These are phyloP conservation scores for Podila epigama DNA, from an alignment of 192 early-diverging fungal species.

Conservation along the genomic window DNA sequence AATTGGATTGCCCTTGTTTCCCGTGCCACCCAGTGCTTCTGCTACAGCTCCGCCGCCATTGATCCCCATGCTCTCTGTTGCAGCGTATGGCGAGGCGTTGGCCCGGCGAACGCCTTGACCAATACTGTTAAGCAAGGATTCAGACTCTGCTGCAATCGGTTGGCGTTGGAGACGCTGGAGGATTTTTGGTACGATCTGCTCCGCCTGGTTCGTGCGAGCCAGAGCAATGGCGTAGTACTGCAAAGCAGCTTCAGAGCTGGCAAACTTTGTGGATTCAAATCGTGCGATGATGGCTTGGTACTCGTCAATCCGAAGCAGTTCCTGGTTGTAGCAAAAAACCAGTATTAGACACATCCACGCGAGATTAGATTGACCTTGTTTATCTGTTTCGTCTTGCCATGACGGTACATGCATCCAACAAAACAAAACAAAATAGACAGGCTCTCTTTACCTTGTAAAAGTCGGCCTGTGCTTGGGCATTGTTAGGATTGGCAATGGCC, in stretches of 20 bases:
- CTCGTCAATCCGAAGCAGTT: slow-evolving; percentile 59
- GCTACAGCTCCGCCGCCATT: slow-evolving; percentile 39
- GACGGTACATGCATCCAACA: too few species aligned
- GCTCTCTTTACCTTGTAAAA: slow-evolving; percentile 60
- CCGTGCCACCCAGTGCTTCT: slow-evolving; percentile 38
- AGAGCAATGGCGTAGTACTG: slow-evolving; percentile 63
- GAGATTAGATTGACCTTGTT: too few species aligned
- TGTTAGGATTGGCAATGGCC: slow-evolving; percentile 57
- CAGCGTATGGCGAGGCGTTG: slow-evolving; percentile 1
- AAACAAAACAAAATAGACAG: too few species aligned
- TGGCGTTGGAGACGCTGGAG: slow-evolving; percentile 57
- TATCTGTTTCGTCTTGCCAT: too few species aligned
- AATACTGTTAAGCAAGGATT: slow-evolving; percentile 17
- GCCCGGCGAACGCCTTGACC: slow-evolving; percentile 19
- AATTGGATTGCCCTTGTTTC: slow-evolving; percentile 65
- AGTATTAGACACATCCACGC: too few species aligned
- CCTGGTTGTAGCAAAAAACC: slow-evolving; percentile 36
- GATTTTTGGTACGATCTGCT: slow-evolving; percentile 62
- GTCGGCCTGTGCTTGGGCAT: slow-evolving; percentile 56
- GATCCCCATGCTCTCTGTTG: slow-evolving; percentile 8
- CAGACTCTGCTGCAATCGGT: slow-evolving; percentile 22
- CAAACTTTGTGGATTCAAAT: slow-evolving; percentile 62
- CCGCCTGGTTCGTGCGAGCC: slow-evolving; percentile 57
- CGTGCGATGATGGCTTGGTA: slow-evolving; percentile 57
- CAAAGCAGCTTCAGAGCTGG: slow-evolving; percentile 60